phyloP scores from a whole-genome alignment of 1,139 yeast genomes.

The Yamadazyma taylorii region DNA sequence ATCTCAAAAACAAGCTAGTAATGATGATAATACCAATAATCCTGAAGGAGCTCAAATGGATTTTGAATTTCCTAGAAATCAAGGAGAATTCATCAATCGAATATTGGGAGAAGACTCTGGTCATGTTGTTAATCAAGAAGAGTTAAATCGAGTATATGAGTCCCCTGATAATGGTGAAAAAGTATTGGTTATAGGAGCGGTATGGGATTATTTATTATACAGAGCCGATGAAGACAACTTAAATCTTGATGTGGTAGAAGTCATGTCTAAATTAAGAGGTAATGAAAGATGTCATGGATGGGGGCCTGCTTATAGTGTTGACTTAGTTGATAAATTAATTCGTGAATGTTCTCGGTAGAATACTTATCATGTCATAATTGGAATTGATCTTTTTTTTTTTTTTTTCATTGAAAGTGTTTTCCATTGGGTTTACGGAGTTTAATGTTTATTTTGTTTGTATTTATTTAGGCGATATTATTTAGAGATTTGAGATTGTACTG shows the following conservation, averaged over 20 bases:
- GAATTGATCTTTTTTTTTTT: not conserved
- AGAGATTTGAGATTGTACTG: no score
- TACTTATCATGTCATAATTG: not conserved
- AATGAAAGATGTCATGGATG: slow-evolving; percentile 75
- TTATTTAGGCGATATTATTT: not conserved
- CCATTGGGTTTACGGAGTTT: not conserved
- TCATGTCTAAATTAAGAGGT: slow-evolving; percentile 63
- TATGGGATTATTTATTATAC: slow-evolving; percentile 72
- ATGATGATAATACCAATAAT: not conserved
- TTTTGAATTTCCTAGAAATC: slow-evolving; percentile 39
- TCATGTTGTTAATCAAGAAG: slow-evolving; percentile 19
- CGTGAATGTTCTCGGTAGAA: slow-evolving; percentile 9
- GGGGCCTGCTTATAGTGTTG: slow-evolving; percentile 76
- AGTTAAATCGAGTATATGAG: slow-evolving; percentile 33
- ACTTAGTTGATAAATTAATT: slow-evolving; percentile 42
- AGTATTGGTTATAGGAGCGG: slow-evolving; percentile 71
- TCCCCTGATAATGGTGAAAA: slow-evolving; percentile 37
- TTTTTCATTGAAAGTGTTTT: not conserved
- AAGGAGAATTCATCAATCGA: slow-evolving; percentile 34
- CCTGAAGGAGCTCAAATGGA: not conserved
- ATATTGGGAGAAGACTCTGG: slow-evolving; percentile 27
- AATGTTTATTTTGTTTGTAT: not conserved
- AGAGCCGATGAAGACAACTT: slow-evolving; percentile 43
- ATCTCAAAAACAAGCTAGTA: slow-evolving; percentile 1
- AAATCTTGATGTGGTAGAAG: slow-evolving; percentile 53